phyloP scores from a whole-genome alignment of 148 eudicot species.

The Heliamphora exappendiculata region DNA sequence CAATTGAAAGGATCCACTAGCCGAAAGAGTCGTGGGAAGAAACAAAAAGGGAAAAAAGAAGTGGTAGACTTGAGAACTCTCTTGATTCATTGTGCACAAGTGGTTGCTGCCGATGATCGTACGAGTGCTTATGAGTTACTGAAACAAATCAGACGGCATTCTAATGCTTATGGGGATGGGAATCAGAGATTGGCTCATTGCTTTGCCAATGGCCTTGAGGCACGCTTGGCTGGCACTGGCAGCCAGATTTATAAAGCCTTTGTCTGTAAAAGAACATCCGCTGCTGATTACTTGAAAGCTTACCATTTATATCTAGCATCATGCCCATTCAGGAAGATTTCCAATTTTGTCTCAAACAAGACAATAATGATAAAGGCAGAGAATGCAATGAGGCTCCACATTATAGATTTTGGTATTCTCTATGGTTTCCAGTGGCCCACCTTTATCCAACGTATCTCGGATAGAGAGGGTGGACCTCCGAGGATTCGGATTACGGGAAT shows the following conservation, averaged over 20 bases:
- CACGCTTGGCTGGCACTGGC: constrained; percentile 37
- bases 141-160: constrained; percentile 28
- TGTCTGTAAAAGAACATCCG: constrained; percentile 12
- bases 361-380: constrained; percentile 14
- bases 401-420: constrained; percentile 31
- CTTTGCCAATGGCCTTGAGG: constrained; percentile 33
- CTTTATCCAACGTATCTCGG: constrained; percentile 21
- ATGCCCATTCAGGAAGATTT: constrained; percentile 27
- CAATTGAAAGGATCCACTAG: constrained; percentile 24
- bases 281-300: constrained; percentile 33
- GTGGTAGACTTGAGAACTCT: constrained; percentile 33
- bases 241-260: constrained; percentile 24
- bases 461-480: constrained; percentile 26
- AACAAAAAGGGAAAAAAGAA: constrained; percentile 24
- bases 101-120: constrained; percentile 27
- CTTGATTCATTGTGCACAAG: constrained; percentile 30
- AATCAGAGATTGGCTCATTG: constrained; percentile 30
- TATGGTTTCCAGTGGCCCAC: constrained; percentile 41
- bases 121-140: constrained; percentile 20
- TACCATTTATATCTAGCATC: constrained; percentile 25
- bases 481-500: constrained; percentile 31
- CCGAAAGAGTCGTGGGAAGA: constrained; percentile 42
- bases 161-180: constrained; percentile 28
- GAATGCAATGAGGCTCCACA: constrained; percentile 20
- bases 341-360: constrained; percentile 26